Conservation (phyloP, 176 grass and related monocot species). For the Lolium perenne region DNA sequence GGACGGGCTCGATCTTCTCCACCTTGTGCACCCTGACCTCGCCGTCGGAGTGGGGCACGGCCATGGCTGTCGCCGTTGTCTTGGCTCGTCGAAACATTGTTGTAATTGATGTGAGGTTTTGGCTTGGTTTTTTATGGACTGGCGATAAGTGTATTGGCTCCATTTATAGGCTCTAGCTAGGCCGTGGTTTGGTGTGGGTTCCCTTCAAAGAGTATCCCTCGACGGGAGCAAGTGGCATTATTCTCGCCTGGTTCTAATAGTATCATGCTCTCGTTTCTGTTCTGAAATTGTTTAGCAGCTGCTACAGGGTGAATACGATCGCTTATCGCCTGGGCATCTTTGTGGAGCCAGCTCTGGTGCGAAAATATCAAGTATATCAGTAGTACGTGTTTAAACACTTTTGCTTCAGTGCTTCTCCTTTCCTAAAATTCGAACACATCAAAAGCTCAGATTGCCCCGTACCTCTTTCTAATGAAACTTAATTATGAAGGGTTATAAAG, state of each 20-base stretch:
- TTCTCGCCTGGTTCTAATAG: not conserved
- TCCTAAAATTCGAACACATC: too few relatives aligned
- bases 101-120: not conserved
- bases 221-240: not conserved
- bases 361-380: slow-evolving; percentile 20
- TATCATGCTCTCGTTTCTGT: too few relatives aligned
- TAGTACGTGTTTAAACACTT: too few relatives aligned
- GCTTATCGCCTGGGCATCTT: not conserved
- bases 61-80: not conserved
- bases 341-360: not conserved
- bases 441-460: too few relatives aligned
- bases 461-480: too few relatives aligned
- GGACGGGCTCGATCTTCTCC: slow-evolving; percentile 45
- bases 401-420: too few relatives aligned
- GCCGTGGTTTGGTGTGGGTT: not conserved
- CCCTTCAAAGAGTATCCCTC: not conserved
- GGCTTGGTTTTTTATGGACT: not conserved
- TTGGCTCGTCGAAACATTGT: slow-evolving; percentile 26
- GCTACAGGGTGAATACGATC: not conserved
- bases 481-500: too few relatives aligned
- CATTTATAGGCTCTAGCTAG: slow-evolving; percentile 34
- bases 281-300: not conserved
- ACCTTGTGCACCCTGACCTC: slow-evolving; percentile 55
- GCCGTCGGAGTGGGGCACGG: not conserved
- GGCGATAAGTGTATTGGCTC: not conserved